These are phyloP conservation scores for Fonsecaea nubica DNA, from an alignment of 2,329 filamentous ascomycete species.

Conservation along the genomic window DNA sequence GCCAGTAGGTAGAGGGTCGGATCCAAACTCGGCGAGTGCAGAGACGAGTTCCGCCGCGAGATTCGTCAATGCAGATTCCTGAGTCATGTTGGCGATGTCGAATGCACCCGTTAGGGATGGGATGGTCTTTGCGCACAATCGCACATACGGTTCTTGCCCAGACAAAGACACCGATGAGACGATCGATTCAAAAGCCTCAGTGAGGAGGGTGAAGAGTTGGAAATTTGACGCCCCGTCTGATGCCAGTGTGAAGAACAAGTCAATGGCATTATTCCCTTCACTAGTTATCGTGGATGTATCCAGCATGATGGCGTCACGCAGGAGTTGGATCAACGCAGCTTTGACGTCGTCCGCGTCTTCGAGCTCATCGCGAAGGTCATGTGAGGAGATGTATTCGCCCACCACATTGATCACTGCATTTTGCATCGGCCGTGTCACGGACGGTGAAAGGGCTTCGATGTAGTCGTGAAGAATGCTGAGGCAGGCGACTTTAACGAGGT, in stretches of 20 bases:
- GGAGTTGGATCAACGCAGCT: slow-evolving; percentile 84
- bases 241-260: slow-evolving; percentile 85
- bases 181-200: slow-evolving; percentile 90
- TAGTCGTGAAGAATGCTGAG: slow-evolving; percentile 82
- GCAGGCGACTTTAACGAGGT: slow-evolving; percentile 90
- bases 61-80: slow-evolving; percentile 83
- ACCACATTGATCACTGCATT: slow-evolving; percentile 65
- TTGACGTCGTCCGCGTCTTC: slow-evolving; percentile 91
- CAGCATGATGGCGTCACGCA: slow-evolving; percentile 81
- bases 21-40: slow-evolving; percentile 79
- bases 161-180: slow-evolving; percentile 59
- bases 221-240: slow-evolving; percentile 89
- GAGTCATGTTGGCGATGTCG: slow-evolving; percentile 82
- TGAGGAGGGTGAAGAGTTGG: slow-evolving; percentile 85
- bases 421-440: slow-evolving; percentile 65
- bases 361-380: slow-evolving; percentile 77
- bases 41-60: slow-evolving; percentile 85
- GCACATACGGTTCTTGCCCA: slow-evolving; percentile 72
- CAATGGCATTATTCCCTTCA: slow-evolving; percentile 68
- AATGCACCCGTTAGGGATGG: slow-evolving; percentile 88
- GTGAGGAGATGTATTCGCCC: slow-evolving; percentile 75
- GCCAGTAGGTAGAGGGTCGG: slow-evolving; percentile 82
- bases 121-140: slow-evolving; percentile 82
- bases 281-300: slow-evolving; percentile 74
- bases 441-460: slow-evolving; percentile 60